Evolutionary conservation across 2,329 filamentous ascomycete genomes (phyloP).

Genomic region (Hypomyces rosellus): DNA sequence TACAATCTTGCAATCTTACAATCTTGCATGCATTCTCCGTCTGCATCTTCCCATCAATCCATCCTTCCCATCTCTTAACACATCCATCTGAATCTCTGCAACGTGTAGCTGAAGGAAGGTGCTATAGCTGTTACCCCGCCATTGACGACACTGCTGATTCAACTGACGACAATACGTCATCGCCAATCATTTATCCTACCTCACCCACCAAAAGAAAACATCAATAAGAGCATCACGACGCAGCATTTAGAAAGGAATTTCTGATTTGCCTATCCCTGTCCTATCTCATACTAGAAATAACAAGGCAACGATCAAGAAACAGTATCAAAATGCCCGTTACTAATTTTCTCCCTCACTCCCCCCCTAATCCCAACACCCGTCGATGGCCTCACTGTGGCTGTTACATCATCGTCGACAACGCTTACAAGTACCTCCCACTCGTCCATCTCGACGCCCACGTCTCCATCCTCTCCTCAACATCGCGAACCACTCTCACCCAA

Average conservation of each 20-base stretch:
- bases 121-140: background rate
- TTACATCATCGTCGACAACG: slow-evolving; percentile 21
- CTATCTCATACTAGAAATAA: too few species aligned
- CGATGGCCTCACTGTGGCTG: slow-evolving; percentile 26
- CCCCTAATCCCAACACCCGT: background rate
- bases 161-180: background rate
- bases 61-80: too few species aligned
- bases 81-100: too few species aligned
- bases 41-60: too few species aligned
- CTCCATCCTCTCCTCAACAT: slow-evolving; percentile 51
- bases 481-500: slow-evolving; percentile 44
- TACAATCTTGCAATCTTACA: too few species aligned
- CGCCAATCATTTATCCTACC: background rate
- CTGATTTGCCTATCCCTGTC: too few species aligned
- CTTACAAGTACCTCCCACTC: slow-evolving; percentile 47
- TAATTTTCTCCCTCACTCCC: background rate
- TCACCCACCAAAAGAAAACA: background rate
- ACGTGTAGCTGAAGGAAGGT: too few species aligned
- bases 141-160: background rate
- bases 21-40: too few species aligned
- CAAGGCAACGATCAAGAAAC: too few species aligned
- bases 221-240: background rate
- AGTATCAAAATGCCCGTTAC: too few species aligned
- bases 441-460: slow-evolving; percentile 52
- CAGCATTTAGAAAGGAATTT: too few species aligned